Base-by-base conservation (phyloP, 108 stramenopile genomes). In the Chaetoceros tenuissimus region DNA sequence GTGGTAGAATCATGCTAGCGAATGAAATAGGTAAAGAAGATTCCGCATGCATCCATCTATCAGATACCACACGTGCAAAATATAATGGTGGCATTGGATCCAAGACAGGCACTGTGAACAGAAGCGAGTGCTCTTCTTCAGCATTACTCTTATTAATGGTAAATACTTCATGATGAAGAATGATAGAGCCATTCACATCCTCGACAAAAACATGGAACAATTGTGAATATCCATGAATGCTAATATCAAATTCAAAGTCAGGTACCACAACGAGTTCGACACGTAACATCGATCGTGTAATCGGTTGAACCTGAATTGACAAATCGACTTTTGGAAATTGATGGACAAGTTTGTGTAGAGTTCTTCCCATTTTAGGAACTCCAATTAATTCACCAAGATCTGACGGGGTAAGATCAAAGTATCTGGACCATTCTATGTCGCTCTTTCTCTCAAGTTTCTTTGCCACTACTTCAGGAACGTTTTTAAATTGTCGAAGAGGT, bases 301-400 rank as follows among this genome's bases (percentile, higher is more conserved):
- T 91, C 0, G 99, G 99, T 64, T 97, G 97, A 44, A 98, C 93
- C 50, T 88, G 89, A 3, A 95, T 96, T 13, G 85, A 75, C 13
- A 99, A 67, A 48, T 98, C 94, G 21, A 99, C 66, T 13, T 80
- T 72, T 0, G 99, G 99, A 65, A 98, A 97, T 72, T 95, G 91
- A 70, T 96, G 92, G 8, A 99, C 97, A 46, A 98, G 82, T 48
- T 91, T 95, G 75, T 98, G 94, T 24, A 99, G 71, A 0, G 86
- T 86, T 30, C 93, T 82, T 23, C 99, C 99, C 96, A 98, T 94
- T 69, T 96, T 95, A 0, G 97, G 97, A 21, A 96, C 85, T 46
- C 94, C 96, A 3, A 98, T 94, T 29, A 99, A 70, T 64, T 99
- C 99, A 18, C 96, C 99, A 3, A 99, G 89, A 59, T 99, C 99